Base-by-base conservation (phyloP, 2,329 filamentous ascomycete genomes). In the Phaeosphaeria sp. region DNA sequence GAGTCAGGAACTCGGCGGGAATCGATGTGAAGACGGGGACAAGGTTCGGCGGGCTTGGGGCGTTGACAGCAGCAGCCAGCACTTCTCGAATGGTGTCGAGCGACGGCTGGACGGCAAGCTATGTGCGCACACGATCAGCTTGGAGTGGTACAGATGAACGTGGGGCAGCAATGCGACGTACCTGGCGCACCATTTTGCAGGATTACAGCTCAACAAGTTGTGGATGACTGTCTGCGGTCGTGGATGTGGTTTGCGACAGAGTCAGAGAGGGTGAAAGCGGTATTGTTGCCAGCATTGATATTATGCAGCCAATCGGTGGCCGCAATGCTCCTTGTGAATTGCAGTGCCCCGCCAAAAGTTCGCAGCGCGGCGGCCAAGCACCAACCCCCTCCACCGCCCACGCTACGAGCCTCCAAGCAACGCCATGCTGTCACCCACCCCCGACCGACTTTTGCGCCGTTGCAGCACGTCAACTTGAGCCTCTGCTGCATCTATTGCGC, bases 1-100 rank as follows among this genome's bases (percentile, higher is more conserved):
- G 95, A 1, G 94, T 99, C 76, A 98, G 86, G 66, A 98, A 89
- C 78, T 97, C 94, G 68, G 94, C 94, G 6, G 92, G 88, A 68
- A 97, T 92, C 64, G 93, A 91, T 24, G 91, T 89, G 78, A 89
- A 93, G 43, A 97, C 78, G 1, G 93, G 92, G 8, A 97, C 86
- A 61, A 96, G 86, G 69, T 95, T 97, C 3, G 90, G 89, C 56
- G 87, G 81, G 65, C 86, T 85, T 53, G 82, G 74, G 40, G 83
- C 81, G 24, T 79, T 77, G 68, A 78, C 78, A 21, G 83, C 82
- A 53, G 81, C 78, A 46, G 81, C 75, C 64, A 90, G 76, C 47
- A 89, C 80, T 53, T 85, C 80, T 63, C 79, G 82, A 53, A 89
- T 81, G 22, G 84, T 83, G 64, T 89, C 84, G 49, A 90, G 77